Base-by-base conservation (phyloP, 2,329 filamentous ascomycete genomes). In the Sordariomycetes sp. region DNA sequence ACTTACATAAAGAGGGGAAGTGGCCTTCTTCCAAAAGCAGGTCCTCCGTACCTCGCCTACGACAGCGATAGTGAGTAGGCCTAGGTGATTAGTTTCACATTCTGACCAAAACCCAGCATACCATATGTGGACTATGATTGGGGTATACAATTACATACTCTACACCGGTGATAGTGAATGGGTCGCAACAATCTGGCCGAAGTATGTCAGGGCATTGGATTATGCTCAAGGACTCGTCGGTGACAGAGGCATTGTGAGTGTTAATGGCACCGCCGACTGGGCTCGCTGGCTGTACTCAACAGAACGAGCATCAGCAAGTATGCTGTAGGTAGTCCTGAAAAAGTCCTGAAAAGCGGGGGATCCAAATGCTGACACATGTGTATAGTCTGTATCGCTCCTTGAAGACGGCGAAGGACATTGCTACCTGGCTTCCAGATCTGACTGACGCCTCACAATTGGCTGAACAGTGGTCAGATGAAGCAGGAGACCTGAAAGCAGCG, bases 121-220 rank as follows among this genome's bases (percentile, higher is more conserved):
- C 35, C 52, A 56, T 42, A 49, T 54, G 44, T 53, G 51, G 50
- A 63, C 64, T 4, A 64, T 75, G 54, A 66, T 75, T 34, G 68
- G 69, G 9, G 68, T 67, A 3, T 68, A 70, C 47, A 70, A 73
- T 42, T 75, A 75, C 40, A 55, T 72, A 19, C 54, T 75, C 2
- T 75, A 66, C 45, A 68, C 27, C 11, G 28, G 21, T 11, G 34
- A 36, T 21, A 15, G 16, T 17, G 28, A 20, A 11, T 36, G 29
- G n/a, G 12, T 36, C 15, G 16, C 32, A n/a, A 9, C 18, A 5
- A 14, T 23, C 12, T 62, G 57, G 55, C 46, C 47, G 1, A 53
- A 42, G 6, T 58, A 53, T 34, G 36, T 46, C 35, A 39, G 34
- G 5, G 55, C 50, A 14, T 50, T 57, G 46, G 35, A 38, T 24